Percentiles rank a stretch among this genome's conserved stretches.
phyloP scores from a whole-genome alignment of 2,329 filamentous ascomycete genomes.

The Anisogramma anomala region DNA sequence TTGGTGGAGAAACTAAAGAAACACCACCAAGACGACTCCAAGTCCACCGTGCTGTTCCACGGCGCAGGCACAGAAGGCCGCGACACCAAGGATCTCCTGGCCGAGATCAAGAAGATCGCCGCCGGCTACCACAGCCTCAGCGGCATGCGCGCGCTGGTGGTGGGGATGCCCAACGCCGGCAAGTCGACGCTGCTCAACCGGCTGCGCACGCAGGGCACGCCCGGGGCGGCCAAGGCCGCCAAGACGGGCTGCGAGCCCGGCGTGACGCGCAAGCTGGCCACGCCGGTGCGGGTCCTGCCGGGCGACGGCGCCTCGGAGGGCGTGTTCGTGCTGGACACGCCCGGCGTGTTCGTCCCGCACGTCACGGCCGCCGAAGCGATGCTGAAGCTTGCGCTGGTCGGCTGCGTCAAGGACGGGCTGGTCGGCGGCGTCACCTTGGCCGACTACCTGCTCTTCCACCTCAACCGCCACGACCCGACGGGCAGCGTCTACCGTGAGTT shows the following conservation, averaged over 20 bases:
- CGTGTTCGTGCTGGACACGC: conserved; percentile 82
- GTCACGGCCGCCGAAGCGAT: conserved; percentile 75
- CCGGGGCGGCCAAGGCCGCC: conserved; percentile 51
- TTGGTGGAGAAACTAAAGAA: conserved; percentile 20
- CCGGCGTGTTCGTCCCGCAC: conserved; percentile 90
- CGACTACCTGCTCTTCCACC: conserved; percentile 78
- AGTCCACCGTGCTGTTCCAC: conserved; percentile 22
- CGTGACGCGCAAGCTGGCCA: conserved; percentile 74
- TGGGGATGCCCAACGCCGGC: conserved; percentile 96
- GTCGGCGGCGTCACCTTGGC: conserved; percentile 67
- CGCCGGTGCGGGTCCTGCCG: conserved; percentile 62
- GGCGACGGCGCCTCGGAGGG: conserved; percentile 38
- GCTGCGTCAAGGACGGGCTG: conserved; percentile 81
- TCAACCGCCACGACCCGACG: conserved; percentile 56
- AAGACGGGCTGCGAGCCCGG: conserved; percentile 79
- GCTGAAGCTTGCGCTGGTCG: conserved; percentile 87
- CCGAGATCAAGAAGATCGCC: conserved; percentile 39
- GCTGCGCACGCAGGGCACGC: conserved; percentile 57
- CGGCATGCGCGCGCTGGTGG: conserved; percentile 74
- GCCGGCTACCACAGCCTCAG: conserved; percentile 50
- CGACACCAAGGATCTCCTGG: conserved; percentile 30
- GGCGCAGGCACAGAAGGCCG: conserved; percentile 17
- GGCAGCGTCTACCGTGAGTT: conserved; percentile 46
- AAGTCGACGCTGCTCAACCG: conserved; percentile 92
- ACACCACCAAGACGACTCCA: conserved; percentile 32